A percentile compares a stretch with the other conserved stretches of the same genome.
These are phyloP conservation scores for Aspergillus sp. DNA, from an alignment of 2,329 filamentous ascomycete species.

Conservation along the genomic window DNA sequence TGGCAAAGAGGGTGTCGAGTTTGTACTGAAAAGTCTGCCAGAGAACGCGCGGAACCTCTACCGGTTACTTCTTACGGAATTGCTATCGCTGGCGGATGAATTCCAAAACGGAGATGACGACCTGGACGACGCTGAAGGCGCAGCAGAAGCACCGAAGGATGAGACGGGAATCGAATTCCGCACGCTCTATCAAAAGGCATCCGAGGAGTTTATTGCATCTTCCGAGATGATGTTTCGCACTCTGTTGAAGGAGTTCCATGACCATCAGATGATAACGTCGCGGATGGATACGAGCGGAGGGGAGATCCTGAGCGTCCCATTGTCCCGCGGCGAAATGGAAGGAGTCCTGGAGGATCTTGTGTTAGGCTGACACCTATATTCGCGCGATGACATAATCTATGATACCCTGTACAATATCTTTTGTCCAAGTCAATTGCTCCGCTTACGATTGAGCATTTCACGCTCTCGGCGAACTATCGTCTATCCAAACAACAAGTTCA, in stretches of 20 bases:
- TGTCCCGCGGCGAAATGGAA: conserved; percentile 86
- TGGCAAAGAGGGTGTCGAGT: conserved; percentile 88
- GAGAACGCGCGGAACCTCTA: conserved; percentile 92
- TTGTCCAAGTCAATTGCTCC: neutral
- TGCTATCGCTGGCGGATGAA: conserved; percentile 70
- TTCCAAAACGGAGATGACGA: conserved; percentile 57
- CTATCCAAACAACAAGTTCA: conserved; percentile 19
- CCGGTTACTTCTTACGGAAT: conserved; percentile 80
- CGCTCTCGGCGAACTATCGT: neutral
- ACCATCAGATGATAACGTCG: conserved; percentile 95
- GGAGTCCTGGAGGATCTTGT: conserved; percentile 78
- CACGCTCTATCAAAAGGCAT: conserved; percentile 90
- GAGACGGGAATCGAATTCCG: conserved; percentile 81
- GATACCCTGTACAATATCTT: conserved; percentile 38
- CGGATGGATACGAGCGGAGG: conserved; percentile 83
- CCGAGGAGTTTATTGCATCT: conserved; percentile 95
- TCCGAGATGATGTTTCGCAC: conserved; percentile 96
- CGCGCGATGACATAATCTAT: conserved; percentile 28
- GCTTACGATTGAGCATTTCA: neutral
- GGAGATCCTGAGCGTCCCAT: conserved; percentile 83
- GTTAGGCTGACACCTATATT: conserved; percentile 33
- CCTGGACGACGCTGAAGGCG: conserved; percentile 40
- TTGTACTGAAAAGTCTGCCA: conserved; percentile 85
- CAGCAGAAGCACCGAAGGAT: conserved; percentile 33
- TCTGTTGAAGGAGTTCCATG: conserved; percentile 94